phyloP scores from a whole-genome alignment of 2,329 filamentous ascomycete genomes.

The Gaeumannomyces sp. region DNA sequence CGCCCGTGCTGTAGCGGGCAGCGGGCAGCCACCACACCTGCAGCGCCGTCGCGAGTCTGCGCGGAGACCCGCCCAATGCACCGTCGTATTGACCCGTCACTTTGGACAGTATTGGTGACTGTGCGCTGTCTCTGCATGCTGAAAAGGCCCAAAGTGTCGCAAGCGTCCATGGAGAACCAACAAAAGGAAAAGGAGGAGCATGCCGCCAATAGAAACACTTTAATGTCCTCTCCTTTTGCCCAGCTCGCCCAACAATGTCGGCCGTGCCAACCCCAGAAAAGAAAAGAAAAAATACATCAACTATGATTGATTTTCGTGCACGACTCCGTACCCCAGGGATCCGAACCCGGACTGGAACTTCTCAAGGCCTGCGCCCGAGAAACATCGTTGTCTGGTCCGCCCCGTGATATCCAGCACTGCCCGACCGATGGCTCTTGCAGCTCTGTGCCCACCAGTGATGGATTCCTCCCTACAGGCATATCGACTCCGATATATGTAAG shows the following conservation, averaged over 20 bases:
- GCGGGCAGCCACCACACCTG: too few relatives aligned
- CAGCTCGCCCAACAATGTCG: too few relatives aligned
- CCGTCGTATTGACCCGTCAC: background rate
- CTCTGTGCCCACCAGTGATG: too few relatives aligned
- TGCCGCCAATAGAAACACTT: background rate
- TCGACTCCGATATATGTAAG: too few relatives aligned
- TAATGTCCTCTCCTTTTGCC: background rate
- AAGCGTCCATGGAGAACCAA: background rate
- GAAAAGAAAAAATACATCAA: too few relatives aligned
- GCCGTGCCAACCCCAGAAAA: too few relatives aligned
- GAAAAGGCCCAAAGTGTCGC: background rate
- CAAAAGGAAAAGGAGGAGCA: background rate
- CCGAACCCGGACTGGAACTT: background rate
- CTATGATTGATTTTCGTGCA: too few relatives aligned
- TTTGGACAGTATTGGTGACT: background rate
- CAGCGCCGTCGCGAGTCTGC: background rate
- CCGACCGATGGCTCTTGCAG: background rate
- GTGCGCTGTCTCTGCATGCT: background rate
- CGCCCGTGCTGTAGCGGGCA: background rate
- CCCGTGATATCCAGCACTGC: background rate
- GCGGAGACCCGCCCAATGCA: background rate
- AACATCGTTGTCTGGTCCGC: background rate
- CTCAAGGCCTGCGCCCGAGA: too few relatives aligned
- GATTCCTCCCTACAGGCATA: background rate
- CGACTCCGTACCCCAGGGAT: too few relatives aligned